Conservation (phyloP, 495 filamentous ascomycete species). For the Halenospora varia region DNA sequence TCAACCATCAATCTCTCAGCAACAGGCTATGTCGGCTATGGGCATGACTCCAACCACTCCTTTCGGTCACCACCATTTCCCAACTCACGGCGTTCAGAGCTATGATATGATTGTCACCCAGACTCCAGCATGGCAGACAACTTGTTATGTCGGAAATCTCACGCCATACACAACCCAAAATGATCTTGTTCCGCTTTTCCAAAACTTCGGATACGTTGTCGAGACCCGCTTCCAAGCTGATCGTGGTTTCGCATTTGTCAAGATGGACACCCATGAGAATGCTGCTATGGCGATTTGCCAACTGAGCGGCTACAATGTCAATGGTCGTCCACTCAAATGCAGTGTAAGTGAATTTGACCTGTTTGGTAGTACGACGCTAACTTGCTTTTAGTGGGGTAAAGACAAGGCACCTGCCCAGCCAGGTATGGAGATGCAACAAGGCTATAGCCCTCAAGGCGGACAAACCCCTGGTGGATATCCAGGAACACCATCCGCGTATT, state of each 20-base stretch:
- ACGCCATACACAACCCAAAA: slow-evolving; percentile 97
- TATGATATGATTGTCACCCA: slow-evolving; percentile 97
- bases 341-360: slow-evolving; percentile 64
- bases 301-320: slow-evolving; percentile 93
- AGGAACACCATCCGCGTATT: slow-evolving; percentile 76
- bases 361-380: slow-evolving; percentile 11
- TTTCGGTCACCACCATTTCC: slow-evolving; percentile 97
- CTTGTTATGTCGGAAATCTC: slow-evolving; percentile 96
- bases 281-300: slow-evolving; percentile 98
- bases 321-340: slow-evolving; percentile 96
- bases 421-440: slow-evolving; percentile 75
- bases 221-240: slow-evolving; percentile 98
- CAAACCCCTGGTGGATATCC: slow-evolving; percentile 53
- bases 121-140: slow-evolving; percentile 98
- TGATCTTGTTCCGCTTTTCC: slow-evolving; percentile 93
- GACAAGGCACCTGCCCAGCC: slow-evolving; percentile 89
- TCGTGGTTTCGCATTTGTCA: slow-evolving; percentile 96
- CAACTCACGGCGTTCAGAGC: slow-evolving; percentile 92
- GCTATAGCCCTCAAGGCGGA: slow-evolving; percentile 61
- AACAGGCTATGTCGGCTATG: slow-evolving; percentile 95
- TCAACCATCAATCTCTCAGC: slow-evolving; percentile 95
- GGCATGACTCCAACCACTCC: slow-evolving; percentile 97
- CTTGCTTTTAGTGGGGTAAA: slow-evolving; percentile 81
- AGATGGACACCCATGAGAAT: slow-evolving; percentile 99
- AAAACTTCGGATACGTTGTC: slow-evolving; percentile 96